Evolutionary conservation across 495 filamentous ascomycete species (phyloP).

Genomic region (Immersiella caudata): DNA sequence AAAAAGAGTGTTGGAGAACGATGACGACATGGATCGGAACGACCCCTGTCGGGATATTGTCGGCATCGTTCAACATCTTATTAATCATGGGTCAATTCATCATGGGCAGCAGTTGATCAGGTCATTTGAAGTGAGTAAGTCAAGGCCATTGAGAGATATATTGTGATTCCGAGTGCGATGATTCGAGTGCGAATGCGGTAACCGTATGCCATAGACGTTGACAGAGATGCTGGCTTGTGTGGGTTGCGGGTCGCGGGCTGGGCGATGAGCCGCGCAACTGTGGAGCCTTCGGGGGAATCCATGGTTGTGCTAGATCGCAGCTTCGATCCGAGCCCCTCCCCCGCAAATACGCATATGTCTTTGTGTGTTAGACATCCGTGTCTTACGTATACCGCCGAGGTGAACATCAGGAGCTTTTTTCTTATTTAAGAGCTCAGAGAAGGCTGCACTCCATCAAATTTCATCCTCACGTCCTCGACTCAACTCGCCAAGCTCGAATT

Average conservation of each 20-base stretch:
- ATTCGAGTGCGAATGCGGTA: constrained; percentile 6
- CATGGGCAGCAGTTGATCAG: background rate
- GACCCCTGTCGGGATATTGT: background rate
- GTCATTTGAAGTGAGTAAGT: background rate
- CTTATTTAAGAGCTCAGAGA: background rate
- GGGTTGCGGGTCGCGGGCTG: too few relatives aligned
- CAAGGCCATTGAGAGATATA: background rate
- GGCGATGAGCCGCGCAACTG: too few relatives aligned
- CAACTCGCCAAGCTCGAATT: background rate
- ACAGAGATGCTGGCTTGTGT: background rate
- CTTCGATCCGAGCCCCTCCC: too few relatives aligned
- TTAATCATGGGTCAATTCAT: background rate
- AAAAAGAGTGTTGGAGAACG: too few relatives aligned
- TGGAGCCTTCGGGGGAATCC: too few relatives aligned
- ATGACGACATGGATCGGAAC: background rate
- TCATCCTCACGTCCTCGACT: background rate
- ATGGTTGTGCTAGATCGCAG: too few relatives aligned
- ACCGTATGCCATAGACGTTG: background rate
- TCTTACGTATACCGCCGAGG: background rate
- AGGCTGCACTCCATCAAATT: too few relatives aligned
- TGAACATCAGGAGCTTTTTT: background rate
- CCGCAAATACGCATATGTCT: background rate
- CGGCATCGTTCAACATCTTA: background rate
- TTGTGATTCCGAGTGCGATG: background rate
- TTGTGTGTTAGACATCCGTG: background rate